Percentiles rank a stretch among this genome's conserved stretches.
phyloP scores from a whole-genome alignment of 2,329 filamentous ascomycete genomes.

The Pyrenochaeta sp. region DNA sequence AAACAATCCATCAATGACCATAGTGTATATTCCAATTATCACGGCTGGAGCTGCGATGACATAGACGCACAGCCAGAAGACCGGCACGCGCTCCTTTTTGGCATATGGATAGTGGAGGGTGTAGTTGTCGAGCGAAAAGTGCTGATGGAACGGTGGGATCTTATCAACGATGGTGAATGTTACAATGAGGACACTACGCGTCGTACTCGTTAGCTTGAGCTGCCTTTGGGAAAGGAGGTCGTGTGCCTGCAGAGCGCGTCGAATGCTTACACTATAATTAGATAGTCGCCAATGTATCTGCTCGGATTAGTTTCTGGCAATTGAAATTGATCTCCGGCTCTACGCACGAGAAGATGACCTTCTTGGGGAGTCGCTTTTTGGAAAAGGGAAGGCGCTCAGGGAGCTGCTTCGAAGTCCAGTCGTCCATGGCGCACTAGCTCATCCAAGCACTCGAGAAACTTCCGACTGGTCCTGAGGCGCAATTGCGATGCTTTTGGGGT shows the following conservation, averaged over 20 bases:
- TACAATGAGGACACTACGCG: constrained; percentile 58
- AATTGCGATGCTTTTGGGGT: constrained; percentile 5
- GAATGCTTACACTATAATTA: constrained; percentile 62
- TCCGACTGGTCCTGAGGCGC: constrained; percentile 16
- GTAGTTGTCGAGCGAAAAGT: constrained; percentile 65
- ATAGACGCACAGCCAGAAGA: constrained; percentile 59
- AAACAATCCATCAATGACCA: constrained; percentile 67
- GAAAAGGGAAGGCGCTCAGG: constrained; percentile 62
- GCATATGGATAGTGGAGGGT: constrained; percentile 67
- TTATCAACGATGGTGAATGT: constrained; percentile 63
- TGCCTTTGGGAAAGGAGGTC: constrained; percentile 41
- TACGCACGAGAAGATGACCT: constrained; percentile 62
- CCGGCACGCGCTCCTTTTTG: constrained; percentile 63
- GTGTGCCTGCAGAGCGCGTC: constrained; percentile 33
- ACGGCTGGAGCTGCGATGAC: constrained; percentile 59
- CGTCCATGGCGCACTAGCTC: constrained; percentile 42
- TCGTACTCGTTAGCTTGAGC: constrained; percentile 24
- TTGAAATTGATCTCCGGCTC: neutral
- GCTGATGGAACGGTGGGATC: constrained; percentile 65
- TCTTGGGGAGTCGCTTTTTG: constrained; percentile 60
- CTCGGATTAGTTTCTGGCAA: constrained; percentile 19
- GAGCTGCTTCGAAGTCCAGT: constrained; percentile 48
- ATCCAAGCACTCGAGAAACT: constrained; percentile 18
- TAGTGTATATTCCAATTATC: constrained; percentile 64
- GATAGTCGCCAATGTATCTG: constrained; percentile 67